Percentiles rank a stretch among this genome's conserved stretches.
These are phyloP conservation scores for Pisolithus tinctorius DNA, from an alignment of 768 basidiomycete genomes.

Conservation along the genomic window DNA sequence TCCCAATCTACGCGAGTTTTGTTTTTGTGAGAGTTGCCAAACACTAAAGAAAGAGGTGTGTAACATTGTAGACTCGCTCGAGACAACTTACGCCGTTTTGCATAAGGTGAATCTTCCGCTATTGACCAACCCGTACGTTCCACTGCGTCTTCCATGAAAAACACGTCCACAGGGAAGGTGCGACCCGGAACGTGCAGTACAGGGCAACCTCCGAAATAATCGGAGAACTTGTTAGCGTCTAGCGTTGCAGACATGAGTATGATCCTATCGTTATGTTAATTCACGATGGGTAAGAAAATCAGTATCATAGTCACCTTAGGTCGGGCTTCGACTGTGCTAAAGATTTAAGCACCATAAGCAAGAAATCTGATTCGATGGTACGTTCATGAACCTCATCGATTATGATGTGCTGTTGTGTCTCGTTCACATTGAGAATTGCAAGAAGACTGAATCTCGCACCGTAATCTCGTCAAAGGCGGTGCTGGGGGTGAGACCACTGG, in stretches of 20 bases:
- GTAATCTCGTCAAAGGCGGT: conserved; percentile 91
- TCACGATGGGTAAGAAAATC: background rate
- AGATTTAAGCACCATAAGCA: conserved; percentile 87
- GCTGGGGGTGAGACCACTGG: conserved; percentile 60
- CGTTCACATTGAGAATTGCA: background rate
- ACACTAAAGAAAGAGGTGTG: conserved; percentile 32
- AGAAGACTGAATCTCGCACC: conserved; percentile 36
- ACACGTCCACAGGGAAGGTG: conserved; percentile 85
- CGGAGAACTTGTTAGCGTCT: conserved; percentile 84
- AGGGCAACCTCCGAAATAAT: conserved; percentile 83
- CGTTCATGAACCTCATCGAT: conserved; percentile 98
- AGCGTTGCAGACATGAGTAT: conserved; percentile 97
- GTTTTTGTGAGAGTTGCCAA: conserved; percentile 56
- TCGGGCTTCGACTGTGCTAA: conserved; percentile 69
- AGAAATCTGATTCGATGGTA: conserved; percentile 94
- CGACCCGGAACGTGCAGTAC: conserved; percentile 86
- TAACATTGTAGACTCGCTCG: background rate
- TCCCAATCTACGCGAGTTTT: conserved; percentile 71
- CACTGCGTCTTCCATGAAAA: conserved; percentile 87
- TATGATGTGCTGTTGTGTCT: conserved; percentile 67
- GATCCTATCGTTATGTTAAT: conserved; percentile 43
- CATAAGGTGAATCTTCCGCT: conserved; percentile 75
- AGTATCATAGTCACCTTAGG: conserved; percentile 54
- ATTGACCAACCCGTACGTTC: conserved; percentile 77
- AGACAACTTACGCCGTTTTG: conserved; percentile 50